Conservation (phyloP, 768 basidiomycete genomes). For the Macrocybe gigantea region DNA sequence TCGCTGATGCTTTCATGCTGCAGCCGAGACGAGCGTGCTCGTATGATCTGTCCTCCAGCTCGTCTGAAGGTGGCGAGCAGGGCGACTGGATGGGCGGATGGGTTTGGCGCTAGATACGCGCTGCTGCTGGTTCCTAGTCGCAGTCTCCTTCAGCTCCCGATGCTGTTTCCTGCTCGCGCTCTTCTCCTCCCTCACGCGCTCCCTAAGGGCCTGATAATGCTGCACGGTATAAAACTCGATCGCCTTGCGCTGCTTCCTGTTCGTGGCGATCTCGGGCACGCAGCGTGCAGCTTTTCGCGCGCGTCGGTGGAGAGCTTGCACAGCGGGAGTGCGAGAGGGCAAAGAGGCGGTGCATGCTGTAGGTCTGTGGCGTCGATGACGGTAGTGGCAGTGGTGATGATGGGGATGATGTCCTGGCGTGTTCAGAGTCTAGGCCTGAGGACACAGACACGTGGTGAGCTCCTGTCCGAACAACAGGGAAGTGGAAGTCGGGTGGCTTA, state of each 20-base stretch:
- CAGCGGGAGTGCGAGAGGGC: constrained; percentile 22
- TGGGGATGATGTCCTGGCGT: neutral
- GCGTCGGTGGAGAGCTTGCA: constrained; percentile 16
- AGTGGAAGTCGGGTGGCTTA: neutral
- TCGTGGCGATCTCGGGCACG: constrained; percentile 19
- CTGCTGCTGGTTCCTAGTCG: neutral
- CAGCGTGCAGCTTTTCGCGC: constrained; percentile 17
- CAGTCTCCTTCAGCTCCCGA: neutral
- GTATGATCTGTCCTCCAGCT: no score
- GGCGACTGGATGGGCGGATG: no score
- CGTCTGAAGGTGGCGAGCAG: no score
- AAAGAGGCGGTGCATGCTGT: constrained; percentile 18
- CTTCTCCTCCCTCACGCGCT: neutral
- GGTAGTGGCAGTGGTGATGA: constrained; percentile 2
- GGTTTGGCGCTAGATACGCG: no score
- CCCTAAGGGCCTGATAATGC: constrained; percentile 4
- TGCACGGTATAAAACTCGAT: constrained; percentile 16
- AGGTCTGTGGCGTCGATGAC: constrained; percentile 13
- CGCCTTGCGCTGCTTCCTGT: constrained; percentile 21
- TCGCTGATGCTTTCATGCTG: no score
- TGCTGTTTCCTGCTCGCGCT: neutral
- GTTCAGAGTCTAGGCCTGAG: neutral
- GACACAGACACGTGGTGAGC: neutral
- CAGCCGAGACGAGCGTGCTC: no score
- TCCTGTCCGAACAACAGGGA: no score